A percentile compares a stretch with the other conserved stretches of the same genome.
phyloP scores from a whole-genome alignment of 139 green algal genomes.

The Chlamydomonas sp. region DNA sequence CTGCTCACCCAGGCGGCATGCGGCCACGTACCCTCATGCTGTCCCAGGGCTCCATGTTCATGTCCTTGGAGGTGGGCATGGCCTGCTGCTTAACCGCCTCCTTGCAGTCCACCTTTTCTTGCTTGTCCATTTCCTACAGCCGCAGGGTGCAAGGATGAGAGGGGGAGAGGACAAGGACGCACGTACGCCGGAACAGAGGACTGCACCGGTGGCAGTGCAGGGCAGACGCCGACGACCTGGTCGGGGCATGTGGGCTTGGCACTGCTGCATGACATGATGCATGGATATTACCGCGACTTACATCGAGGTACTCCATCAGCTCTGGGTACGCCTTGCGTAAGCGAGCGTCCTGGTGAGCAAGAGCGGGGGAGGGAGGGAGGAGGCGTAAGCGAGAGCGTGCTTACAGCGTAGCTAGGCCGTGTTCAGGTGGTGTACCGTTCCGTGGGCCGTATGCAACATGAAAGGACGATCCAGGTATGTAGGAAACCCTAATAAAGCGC shows the following conservation, averaged over 20 bases:
- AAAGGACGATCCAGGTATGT: too few relatives aligned
- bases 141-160: not conserved
- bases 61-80: not conserved
- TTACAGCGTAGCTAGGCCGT: too few relatives aligned
- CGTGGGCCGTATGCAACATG: too few relatives aligned
- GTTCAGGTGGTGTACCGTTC: too few relatives aligned
- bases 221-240: too few relatives aligned
- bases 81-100: constrained; percentile 6
- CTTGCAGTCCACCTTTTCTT: not conserved
- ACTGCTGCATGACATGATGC: not conserved
- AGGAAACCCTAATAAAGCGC: too few relatives aligned
- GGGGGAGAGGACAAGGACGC: not conserved
- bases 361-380: too few relatives aligned
- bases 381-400: too few relatives aligned
- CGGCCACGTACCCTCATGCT: not conserved
- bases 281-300: not conserved
- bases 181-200: not conserved
- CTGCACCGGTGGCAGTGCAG: too few relatives aligned
- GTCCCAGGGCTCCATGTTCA: constrained; percentile 23
- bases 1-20: not conserved
- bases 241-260: too few relatives aligned
- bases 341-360: too few relatives aligned
- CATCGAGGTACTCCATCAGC: constrained; percentile 6
- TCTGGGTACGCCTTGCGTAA: not conserved
- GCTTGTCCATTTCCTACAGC: not conserved